Percentiles rank a stretch among this genome's conserved stretches.
phyloP scores from a whole-genome alignment of 345 rosid genomes.

The Viola odorata region DNA sequence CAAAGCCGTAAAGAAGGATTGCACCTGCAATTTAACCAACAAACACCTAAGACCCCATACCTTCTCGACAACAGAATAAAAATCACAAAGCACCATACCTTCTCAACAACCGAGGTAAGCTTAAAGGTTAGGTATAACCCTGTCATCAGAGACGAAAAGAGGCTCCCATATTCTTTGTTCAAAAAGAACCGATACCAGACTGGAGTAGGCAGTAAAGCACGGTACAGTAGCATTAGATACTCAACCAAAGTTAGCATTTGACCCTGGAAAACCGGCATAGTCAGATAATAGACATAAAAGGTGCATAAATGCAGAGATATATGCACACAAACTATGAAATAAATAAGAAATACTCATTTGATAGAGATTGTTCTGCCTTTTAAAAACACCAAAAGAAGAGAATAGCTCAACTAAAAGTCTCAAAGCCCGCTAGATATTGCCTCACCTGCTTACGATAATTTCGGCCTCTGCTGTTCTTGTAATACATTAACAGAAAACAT shows the following conservation, averaged over 20 bases:
- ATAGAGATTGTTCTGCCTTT: not conserved
- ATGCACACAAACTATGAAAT: not conserved
- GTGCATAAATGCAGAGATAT: not conserved
- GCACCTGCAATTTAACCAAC: constrained; percentile 49
- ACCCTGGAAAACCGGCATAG: constrained; percentile 39
- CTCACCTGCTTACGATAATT: constrained; percentile 92
- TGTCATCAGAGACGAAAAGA: constrained; percentile 76
- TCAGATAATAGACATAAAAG: constrained; percentile 8
- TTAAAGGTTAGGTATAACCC: constrained; percentile 74
- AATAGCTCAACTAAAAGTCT: no score
- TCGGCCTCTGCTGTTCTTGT: constrained; percentile 91
- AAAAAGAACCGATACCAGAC: constrained; percentile 90
- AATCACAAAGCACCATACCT: constrained; percentile 32
- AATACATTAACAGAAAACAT: constrained; percentile 80
- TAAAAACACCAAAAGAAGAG: not conserved
- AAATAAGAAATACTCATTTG: not conserved
- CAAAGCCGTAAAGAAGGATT: constrained; percentile 75
- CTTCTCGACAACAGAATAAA: not conserved
- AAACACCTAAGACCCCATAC: not conserved
- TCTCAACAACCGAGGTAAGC: constrained; percentile 74
- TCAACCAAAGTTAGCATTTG: constrained; percentile 75
- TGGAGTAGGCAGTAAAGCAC: constrained; percentile 74
- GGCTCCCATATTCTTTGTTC: constrained; percentile 82
- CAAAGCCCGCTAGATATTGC: not conserved
- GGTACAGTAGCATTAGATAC: constrained; percentile 62